These are phyloP conservation scores for Funneliformis mosseae DNA, from an alignment of 192 early-diverging fungal genomes.

Conservation along the genomic window DNA sequence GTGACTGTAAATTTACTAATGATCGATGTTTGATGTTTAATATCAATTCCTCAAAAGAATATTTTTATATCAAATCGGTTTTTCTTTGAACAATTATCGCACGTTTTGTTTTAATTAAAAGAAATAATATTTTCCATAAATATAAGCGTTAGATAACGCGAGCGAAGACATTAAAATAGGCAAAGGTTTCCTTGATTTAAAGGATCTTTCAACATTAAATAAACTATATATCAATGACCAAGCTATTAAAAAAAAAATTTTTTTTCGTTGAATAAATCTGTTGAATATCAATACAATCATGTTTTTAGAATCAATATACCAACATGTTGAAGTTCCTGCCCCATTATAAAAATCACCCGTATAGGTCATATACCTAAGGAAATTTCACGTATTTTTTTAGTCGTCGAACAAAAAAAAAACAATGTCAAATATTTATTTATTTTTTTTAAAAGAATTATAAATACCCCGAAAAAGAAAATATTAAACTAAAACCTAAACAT, in stretches of 20 bases:
- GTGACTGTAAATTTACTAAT: no score
- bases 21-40: no score
- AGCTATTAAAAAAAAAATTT: not conserved
- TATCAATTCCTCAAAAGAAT: no score
- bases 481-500: not conserved
- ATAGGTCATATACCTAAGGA: constrained; percentile 2
- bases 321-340: constrained; percentile 5
- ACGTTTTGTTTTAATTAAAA: not conserved
- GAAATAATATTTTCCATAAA: constrained; percentile 13
- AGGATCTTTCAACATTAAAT: not conserved
- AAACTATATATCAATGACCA: constrained; percentile 6
- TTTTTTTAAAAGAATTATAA: not conserved
- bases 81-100: no score
- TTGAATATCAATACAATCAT: not conserved
- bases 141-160: not conserved
- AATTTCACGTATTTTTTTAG: not conserved
- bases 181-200: constrained; percentile 8
- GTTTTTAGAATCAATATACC: not conserved
- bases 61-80: no score
- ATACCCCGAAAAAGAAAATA: constrained; percentile 7
- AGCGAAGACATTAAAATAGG: constrained; percentile 1
- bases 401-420: not conserved
- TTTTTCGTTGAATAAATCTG: not conserved
- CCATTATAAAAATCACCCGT: constrained; percentile 1
- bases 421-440: not conserved